A percentile compares a stretch with the other conserved stretches of the same genome.
Conservation (phyloP, 176 grass and related monocot genomes). For the Dactylis glomerata region DNA sequence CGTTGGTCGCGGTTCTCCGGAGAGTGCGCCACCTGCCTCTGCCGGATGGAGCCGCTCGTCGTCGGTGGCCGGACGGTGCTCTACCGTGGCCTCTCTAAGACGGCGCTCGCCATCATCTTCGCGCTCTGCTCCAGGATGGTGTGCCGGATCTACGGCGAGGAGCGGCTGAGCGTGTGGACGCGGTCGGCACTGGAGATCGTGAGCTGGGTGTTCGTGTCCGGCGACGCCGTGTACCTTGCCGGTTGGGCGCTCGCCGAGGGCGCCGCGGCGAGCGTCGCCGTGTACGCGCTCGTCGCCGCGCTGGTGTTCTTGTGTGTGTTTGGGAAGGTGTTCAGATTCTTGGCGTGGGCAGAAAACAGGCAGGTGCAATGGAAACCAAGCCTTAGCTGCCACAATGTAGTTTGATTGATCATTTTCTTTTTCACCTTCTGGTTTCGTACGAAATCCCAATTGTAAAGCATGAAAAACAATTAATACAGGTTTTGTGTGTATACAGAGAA, state of each 20-base stretch:
- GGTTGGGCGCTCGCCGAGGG: slow-evolving; percentile 13
- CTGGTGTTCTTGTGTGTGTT: slow-evolving; percentile 45
- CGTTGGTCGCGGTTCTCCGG: slow-evolving; percentile 50
- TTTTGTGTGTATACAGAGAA: slow-evolving; percentile 3
- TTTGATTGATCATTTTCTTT: neutral
- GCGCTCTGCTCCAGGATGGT: slow-evolving; percentile 67
- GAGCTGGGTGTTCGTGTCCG: slow-evolving; percentile 51
- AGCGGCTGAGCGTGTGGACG: slow-evolving; percentile 35
- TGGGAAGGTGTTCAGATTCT: slow-evolving; percentile 54
- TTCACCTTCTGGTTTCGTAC: neutral
- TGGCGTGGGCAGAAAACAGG: slow-evolving; percentile 49
- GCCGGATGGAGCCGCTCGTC: slow-evolving; percentile 51
- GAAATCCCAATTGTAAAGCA: slow-evolving; percentile 31
- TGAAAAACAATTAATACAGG: too few relatives aligned
- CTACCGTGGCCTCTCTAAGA: slow-evolving; percentile 63
- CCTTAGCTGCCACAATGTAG: slow-evolving; percentile 20
- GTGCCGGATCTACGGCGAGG: slow-evolving; percentile 64
- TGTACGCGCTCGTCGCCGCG: slow-evolving; percentile 31
- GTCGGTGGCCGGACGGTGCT: slow-evolving; percentile 35
- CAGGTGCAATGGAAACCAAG: slow-evolving; percentile 41
- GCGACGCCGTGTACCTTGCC: slow-evolving; percentile 47
- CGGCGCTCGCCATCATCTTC: slow-evolving; percentile 52
- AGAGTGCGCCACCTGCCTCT: slow-evolving; percentile 62
- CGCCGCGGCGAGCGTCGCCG: neutral
- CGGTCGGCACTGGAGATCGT: slow-evolving; percentile 44